A percentile compares a stretch with the other conserved stretches of the same genome.
Conservation (phyloP, 495 filamentous ascomycete species). For the Penicillium coprophilum region DNA sequence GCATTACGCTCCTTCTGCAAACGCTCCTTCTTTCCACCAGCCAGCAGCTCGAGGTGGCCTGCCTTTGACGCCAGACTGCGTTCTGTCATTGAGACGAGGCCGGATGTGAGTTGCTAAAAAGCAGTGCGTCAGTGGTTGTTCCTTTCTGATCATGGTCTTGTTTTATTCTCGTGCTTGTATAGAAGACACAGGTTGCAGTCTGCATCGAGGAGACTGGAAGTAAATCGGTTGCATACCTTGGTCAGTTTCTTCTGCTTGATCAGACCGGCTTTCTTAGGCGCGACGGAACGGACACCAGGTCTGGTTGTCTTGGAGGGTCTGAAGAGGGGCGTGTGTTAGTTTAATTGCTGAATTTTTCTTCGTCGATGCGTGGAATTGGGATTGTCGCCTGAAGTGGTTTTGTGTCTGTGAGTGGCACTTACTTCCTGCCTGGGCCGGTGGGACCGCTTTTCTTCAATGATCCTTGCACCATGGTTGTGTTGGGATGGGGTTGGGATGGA, state of each 20-base stretch:
- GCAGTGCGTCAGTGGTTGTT: neutral
- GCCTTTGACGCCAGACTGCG: conserved; percentile 64
- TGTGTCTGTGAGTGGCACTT: neutral
- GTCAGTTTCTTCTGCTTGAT: conserved; percentile 60
- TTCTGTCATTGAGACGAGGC: conserved; percentile 64
- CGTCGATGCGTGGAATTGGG: neutral
- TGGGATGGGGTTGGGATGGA: neutral
- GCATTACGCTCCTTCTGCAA: conserved; percentile 22
- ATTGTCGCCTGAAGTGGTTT: neutral
- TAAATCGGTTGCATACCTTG: conserved; percentile 47
- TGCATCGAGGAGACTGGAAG: neutral
- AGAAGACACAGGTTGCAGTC: neutral
- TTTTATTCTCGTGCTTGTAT: neutral
- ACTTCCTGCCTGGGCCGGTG: conserved; percentile 6
- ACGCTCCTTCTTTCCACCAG: conserved; percentile 62
- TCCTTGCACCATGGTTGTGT: conserved; percentile 12
- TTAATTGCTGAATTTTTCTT: neutral
- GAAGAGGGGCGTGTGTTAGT: neutral
- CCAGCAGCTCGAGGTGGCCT: conserved; percentile 70
- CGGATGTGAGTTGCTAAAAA: conserved; percentile 61
- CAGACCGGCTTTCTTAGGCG: conserved; percentile 64
- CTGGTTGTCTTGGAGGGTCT: conserved; percentile 38
- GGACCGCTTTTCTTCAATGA: conserved; percentile 8
- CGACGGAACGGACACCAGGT: conserved; percentile 60
- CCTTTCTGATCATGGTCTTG: neutral